Evolutionary conservation across 371 early-diverging fungal species (phyloP).

Genomic region (Rhizopus stolonifer): DNA sequence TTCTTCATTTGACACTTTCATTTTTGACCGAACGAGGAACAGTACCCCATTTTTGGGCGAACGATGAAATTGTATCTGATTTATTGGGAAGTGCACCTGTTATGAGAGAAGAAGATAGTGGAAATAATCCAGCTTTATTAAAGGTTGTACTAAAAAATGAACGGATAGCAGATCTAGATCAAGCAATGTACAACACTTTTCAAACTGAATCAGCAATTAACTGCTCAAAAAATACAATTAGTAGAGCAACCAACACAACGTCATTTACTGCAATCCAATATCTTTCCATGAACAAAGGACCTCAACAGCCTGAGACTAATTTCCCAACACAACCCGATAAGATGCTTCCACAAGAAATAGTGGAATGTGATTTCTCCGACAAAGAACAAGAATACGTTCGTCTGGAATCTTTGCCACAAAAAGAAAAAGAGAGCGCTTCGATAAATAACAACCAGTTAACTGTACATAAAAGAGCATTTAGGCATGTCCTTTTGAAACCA

Average conservation of each 20-base stretch:
- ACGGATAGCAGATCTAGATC: conserved; percentile 15
- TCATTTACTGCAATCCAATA: neutral
- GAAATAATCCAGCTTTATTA: conserved; percentile 13
- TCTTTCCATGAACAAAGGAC: neutral
- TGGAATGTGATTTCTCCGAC: neutral
- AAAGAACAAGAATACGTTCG: neutral
- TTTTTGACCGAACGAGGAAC: conserved; percentile 31
- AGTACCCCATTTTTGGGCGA: conserved; percentile 34
- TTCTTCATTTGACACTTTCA: conserved; percentile 28
- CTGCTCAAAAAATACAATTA: neutral
- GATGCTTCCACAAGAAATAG: neutral
- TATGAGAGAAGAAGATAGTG: neutral
- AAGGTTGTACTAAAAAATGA: conserved; percentile 19
- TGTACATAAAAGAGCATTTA: conserved; percentile 19
- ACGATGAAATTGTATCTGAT: neutral
- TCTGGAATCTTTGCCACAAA: neutral
- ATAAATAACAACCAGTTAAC: conserved; percentile 6
- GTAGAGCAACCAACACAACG: neutral
- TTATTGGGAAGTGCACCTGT: neutral
- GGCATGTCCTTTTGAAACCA: conserved; percentile 22
- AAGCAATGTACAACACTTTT: conserved; percentile 8
- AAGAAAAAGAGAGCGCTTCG: neutral
- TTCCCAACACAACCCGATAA: neutral
- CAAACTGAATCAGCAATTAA: neutral
- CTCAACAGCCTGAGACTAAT: neutral